Evolutionary conservation across 2,329 filamentous ascomycete genomes (phyloP), one percentile per base, ranked within the genome.

Genomic region (Pseudocercospora eumusae): DNA sequence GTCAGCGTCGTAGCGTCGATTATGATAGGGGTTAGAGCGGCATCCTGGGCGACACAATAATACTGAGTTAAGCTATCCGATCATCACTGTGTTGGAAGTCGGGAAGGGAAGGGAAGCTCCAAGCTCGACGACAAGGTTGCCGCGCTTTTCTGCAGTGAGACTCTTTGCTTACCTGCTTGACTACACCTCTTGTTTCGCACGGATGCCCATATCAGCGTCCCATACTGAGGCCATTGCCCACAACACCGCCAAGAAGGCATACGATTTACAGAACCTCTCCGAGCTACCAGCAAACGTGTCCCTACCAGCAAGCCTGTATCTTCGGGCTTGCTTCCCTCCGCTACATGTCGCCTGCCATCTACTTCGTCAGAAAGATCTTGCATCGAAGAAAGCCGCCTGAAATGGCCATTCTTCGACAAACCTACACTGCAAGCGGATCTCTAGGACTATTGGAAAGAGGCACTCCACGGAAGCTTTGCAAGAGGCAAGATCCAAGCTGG

Each of bases 1-100:
- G 20, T 8, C 23, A 50, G 21, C 21, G 42, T 53, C 36, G 52
- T 49, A 55, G 54, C 52, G 54, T 61, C 59, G 55, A 53, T 40
- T 47, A n/a, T n/a, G n/a, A n/a, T n/a, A 50, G 47, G 21, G 27
- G 13, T 47, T n/a, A 27, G 53, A 56, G 59, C 59, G 59, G 59
- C 59, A 58, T 61, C 59, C 59, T 57, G 57, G 57, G 44, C 28
- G n/a, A 36, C 13, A 36, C 33, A 36, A 36, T 36, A 36, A 36
- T 9, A 36, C 33, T 36, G 33, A 36, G 33, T 36, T 36, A 36
- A 36, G 33, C 33, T 36, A 36, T 36, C 13, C 33, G 33, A 36
- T n/a, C 33, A n/a, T 36, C 33, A 36, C 13, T 36, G 33, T 36
- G 33, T 36, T 36, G 33, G 33, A 36, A 36, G 33, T 36, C 33